Percentiles rank a stretch among this genome's conserved stretches.
These are phyloP conservation scores for Trametes villosa DNA, from an alignment of 768 basidiomycete species.

Conservation along the genomic window DNA sequence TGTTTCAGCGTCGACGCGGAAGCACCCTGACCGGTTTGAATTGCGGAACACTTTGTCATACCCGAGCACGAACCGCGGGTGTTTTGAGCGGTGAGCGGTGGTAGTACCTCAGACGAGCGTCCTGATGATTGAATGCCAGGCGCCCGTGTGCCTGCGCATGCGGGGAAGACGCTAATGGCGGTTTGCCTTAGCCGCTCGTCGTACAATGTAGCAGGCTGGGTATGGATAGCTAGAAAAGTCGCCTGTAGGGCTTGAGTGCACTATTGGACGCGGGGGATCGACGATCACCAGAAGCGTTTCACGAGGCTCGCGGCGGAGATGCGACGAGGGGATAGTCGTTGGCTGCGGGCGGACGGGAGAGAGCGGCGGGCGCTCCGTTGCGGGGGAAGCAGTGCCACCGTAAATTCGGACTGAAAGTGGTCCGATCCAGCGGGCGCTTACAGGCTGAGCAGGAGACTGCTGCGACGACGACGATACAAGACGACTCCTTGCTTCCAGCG, in stretches of 20 bases:
- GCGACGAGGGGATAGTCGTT: not conserved
- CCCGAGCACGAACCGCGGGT: too few relatives aligned
- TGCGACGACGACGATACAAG: conserved; percentile 17
- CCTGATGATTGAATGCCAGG: too few relatives aligned
- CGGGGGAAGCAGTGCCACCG: conserved; percentile 6
- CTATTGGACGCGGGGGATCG: not conserved
- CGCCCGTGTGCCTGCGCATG: too few relatives aligned
- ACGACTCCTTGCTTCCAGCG: conserved; percentile 13
- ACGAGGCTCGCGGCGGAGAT: conserved; percentile 3
- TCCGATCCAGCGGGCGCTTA: conserved; percentile 21
- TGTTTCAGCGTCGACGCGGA: too few relatives aligned
- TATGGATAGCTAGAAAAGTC: not conserved
- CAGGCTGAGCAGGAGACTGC: not conserved
- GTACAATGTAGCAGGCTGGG: not conserved
- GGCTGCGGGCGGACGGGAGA: not conserved
- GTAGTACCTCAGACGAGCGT: too few relatives aligned
- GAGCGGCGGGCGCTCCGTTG: conserved; percentile 16
- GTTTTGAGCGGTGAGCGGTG: too few relatives aligned
- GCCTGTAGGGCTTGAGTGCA: not conserved
- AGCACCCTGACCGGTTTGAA: too few relatives aligned
- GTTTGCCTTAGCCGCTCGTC: not conserved
- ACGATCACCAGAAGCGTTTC: not conserved
- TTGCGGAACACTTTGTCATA: too few relatives aligned
- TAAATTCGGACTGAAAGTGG: conserved; percentile 17
- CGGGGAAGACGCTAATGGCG: too few relatives aligned